These are phyloP conservation scores for Hirsutella minnesotensis DNA, from an alignment of 2,329 filamentous ascomycete species.

Conservation along the genomic window DNA sequence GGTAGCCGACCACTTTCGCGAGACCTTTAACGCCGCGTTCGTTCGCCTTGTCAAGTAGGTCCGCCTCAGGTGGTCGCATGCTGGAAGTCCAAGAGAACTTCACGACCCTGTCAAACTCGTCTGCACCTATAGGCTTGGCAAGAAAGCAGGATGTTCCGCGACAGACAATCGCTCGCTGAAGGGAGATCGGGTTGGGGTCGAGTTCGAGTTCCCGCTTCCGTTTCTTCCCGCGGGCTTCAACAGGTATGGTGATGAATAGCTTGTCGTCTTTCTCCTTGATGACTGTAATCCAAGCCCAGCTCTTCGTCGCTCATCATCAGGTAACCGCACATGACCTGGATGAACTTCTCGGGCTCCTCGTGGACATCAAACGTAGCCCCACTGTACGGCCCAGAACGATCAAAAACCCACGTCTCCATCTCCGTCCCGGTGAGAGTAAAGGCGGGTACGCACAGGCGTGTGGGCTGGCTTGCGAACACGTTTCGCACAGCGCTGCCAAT, in stretches of 20 bases:
- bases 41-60: neutral
- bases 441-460: neutral
- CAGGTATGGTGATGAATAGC: neutral
- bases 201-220: neutral
- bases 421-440: neutral
- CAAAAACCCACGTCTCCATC: conserved; percentile 4
- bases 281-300: conserved; percentile 5
- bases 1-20: neutral
- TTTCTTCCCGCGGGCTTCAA: neutral
- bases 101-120: neutral
- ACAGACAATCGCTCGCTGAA: neutral
- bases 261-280: neutral
- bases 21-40: neutral
- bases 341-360: neutral
- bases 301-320: conserved; percentile 4
- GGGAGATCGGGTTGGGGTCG: neutral
- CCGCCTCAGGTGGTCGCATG: neutral
- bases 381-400: conserved; percentile 4
- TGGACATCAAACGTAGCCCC: conserved; percentile 2
- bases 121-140: neutral
- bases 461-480: neutral
- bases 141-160: neutral
- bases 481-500: neutral
- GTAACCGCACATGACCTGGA: conserved; percentile 1
- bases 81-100: neutral